phyloP scores from a whole-genome alignment of 192 early-diverging fungal genomes.

The Entrophospora sp. region DNA sequence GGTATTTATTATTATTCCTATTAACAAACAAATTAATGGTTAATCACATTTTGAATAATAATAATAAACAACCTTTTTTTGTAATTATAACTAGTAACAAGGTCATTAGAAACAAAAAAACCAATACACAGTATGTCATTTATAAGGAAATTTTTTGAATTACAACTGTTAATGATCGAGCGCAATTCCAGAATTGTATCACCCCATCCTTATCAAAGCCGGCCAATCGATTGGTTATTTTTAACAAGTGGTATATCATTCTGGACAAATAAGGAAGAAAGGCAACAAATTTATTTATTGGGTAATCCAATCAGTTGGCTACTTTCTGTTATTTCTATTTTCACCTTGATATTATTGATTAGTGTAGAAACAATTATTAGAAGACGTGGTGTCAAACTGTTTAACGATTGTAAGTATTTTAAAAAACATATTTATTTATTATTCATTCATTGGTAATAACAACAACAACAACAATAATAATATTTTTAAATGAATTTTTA shows the following conservation, averaged over 20 bases:
- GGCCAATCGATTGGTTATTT: constrained; percentile 82
- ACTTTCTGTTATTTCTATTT: constrained; percentile 51
- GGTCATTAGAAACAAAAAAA: constrained; percentile 40
- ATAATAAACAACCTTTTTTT: background rate
- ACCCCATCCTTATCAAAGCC: constrained; percentile 85
- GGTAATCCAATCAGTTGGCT: constrained; percentile 89
- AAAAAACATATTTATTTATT: background rate
- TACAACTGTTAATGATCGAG: constrained; percentile 83
- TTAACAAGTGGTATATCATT: constrained; percentile 81
- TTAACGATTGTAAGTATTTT: constrained; percentile 37
- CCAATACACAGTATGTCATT: constrained; percentile 53
- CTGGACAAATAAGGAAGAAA: constrained; percentile 71
- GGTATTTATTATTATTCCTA: constrained; percentile 42
- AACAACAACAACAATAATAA: too few species aligned
- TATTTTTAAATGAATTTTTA: too few species aligned
- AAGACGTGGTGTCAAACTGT: constrained; percentile 62
- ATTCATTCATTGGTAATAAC: too few species aligned
- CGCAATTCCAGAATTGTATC: constrained; percentile 83
- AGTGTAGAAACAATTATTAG: constrained; percentile 60
- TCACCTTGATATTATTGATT: constrained; percentile 50
- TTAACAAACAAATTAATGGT: too few species aligned
- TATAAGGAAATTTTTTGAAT: constrained; percentile 75
- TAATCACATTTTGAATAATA: constrained; percentile 25
- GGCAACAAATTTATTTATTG: constrained; percentile 79
- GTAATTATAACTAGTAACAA: constrained; percentile 24